Base-by-base conservation (phyloP, 1,139 yeast species). In the Wickerhamiella pararugosa region DNA sequence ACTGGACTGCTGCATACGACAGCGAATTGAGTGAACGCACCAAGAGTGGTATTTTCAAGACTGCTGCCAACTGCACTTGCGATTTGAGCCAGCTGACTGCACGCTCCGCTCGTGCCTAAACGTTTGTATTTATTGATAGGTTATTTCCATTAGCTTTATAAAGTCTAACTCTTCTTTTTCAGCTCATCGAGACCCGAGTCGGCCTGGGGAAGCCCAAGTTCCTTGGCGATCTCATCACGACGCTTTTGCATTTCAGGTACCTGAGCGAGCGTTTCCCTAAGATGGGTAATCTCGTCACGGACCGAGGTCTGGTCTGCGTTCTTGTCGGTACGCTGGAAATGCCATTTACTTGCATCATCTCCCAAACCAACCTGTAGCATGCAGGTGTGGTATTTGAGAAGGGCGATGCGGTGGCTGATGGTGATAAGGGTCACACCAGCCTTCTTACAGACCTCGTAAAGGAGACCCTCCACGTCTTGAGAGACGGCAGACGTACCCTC, bases 401-500 rank as follows among this genome's bases (percentile, higher is more conserved):
- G 67, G 43, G 84, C 70, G 32, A 94, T 93, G 43, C 96, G 73
- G 59, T 86, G 95, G 39, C 87, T 76, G 48, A 87, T 73, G 1
- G 96, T 84, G 45, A 87, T 73, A 49, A 82, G 75, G 1, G 94
- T 80, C 56, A 84, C 80, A 38, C 76, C 73, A 53, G 76, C 76
- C 45, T 65, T 65, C 54, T 76, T 80, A 59, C 87, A 69, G 49
- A 79, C 61, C 55, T 83, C 94, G 61, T 86, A 87, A 46, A 87
- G 67, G 49, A 78, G 73, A 51, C 87, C 96, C 61, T 87, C 97
- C 57, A 83, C 87, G 60, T 87, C 97, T 32, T 82, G 79, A 46
- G 87, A 76, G 10, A 87, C 90, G 0, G 97, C 96, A 56, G 86
- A 82, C 7, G 96, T 87, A 30, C 94, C 83, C 61, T 87, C 96